Conservation (phyloP, 2,329 filamentous ascomycete species). For the Cordyceps cateniannulata region DNA sequence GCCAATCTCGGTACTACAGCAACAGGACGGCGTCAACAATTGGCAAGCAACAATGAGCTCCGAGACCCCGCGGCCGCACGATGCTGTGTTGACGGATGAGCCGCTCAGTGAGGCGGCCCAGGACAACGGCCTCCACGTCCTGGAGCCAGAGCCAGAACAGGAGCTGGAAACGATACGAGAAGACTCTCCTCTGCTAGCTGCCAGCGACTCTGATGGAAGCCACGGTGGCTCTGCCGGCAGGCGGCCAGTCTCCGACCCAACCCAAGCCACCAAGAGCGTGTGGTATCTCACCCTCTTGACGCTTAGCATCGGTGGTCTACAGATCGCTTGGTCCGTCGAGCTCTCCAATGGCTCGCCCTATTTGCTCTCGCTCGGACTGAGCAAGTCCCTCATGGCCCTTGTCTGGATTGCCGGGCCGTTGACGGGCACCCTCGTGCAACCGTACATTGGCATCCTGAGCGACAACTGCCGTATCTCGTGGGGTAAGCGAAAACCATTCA, state of each 20-base stretch:
- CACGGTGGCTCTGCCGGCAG: not conserved
- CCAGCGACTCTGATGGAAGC: slow-evolving; percentile 6
- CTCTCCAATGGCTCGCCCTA: slow-evolving; percentile 88
- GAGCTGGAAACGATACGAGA: slow-evolving; percentile 16
- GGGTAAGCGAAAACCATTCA: slow-evolving; percentile 78
- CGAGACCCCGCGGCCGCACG: not conserved
- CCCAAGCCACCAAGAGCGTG: slow-evolving; percentile 66
- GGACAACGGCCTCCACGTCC: slow-evolving; percentile 1
- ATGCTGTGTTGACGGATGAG: not conserved
- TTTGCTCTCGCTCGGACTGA: slow-evolving; percentile 71
- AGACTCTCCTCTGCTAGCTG: slow-evolving; percentile 15
- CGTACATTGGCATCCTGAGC: slow-evolving; percentile 74
- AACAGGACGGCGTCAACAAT: not conserved
- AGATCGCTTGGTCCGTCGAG: slow-evolving; percentile 95
- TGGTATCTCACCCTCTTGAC: slow-evolving; percentile 86
- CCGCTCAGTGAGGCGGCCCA: slow-evolving; percentile 8
- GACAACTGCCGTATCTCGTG: slow-evolving; percentile 68
- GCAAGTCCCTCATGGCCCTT: slow-evolving; percentile 74
- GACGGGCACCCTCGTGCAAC: slow-evolving; percentile 72
- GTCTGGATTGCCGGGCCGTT: slow-evolving; percentile 81
- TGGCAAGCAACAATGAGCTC: not conserved
- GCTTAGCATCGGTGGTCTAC: slow-evolving; percentile 77
- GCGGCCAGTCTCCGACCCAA: slow-evolving; percentile 31
- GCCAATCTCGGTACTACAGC: not conserved
- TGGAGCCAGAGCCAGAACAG: slow-evolving; percentile 12